These are phyloP conservation scores for Dryas integrifolia DNA, from an alignment of 331 rosid species.

Conservation along the genomic window DNA sequence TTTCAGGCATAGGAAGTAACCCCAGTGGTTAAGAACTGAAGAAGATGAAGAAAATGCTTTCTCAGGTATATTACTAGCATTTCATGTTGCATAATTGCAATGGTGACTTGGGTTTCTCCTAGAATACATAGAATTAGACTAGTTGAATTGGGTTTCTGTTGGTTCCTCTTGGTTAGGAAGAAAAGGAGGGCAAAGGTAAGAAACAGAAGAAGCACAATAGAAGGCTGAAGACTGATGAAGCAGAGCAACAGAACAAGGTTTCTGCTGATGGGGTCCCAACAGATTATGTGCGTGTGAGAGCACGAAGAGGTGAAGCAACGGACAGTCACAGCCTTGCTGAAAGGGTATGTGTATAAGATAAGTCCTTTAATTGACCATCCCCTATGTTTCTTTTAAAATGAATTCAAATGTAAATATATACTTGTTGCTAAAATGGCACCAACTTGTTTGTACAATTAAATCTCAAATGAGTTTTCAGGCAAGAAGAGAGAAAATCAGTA, in stretches of 20 bases:
- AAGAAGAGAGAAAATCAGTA: slow-evolving; percentile 24
- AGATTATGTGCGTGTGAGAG: slow-evolving; percentile 17
- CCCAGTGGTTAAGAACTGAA: not conserved
- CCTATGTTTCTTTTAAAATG: not conserved
- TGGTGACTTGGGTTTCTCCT: not conserved
- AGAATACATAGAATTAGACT: too few species aligned
- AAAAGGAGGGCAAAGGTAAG: not conserved
- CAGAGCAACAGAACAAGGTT: not conserved
- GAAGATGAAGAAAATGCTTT: slow-evolving; percentile 13
- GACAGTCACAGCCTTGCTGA: slow-evolving; percentile 22
- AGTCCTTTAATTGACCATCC: not conserved
- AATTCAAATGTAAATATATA: not conserved
- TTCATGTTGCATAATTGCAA: not conserved
- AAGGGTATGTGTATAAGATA: slow-evolving; percentile 10
- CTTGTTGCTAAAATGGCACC: not conserved
- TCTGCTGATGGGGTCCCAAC: not conserved
- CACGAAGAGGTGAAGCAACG: slow-evolving; percentile 29
- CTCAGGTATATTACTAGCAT: not conserved
- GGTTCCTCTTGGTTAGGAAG: slow-evolving; percentile 7
- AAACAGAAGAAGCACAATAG: not conserved
- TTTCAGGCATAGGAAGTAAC: not conserved
- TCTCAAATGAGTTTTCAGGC: not conserved
- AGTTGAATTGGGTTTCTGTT: not conserved
- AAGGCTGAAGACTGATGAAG: not conserved
- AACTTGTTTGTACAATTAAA: not conserved